phyloP scores from a whole-genome alignment of 164 flowering plant species.

The Taxillus chinensis region DNA sequence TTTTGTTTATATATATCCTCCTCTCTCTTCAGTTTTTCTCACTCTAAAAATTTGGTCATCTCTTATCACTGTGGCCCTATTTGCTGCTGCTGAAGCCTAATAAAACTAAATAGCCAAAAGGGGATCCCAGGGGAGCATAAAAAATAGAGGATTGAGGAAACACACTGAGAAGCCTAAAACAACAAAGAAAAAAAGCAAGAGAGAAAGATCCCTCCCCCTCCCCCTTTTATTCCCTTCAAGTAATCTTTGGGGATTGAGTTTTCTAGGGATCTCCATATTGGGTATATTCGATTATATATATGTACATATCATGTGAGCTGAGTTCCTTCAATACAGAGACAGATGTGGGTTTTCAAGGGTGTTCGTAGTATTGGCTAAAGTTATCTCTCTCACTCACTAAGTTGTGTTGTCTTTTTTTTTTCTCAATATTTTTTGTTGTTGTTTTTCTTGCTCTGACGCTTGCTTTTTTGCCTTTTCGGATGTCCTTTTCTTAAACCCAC shows the following conservation, averaged over 20 bases:
- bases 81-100: neutral
- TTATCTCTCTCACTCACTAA: neutral
- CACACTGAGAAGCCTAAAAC: conserved; percentile 12
- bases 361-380: conserved; percentile 6
- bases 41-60: neutral
- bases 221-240: conserved; percentile 3
- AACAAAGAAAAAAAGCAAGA: neutral
- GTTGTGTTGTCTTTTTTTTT: neutral
- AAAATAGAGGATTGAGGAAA: neutral
- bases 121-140: neutral
- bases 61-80: neutral
- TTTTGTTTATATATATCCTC: conserved; percentile 10
- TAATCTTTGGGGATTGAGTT: too few species aligned
- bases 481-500: neutral
- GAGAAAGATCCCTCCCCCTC: conserved; percentile 3
- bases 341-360: conserved; percentile 7
- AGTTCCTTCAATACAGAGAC: neutral
- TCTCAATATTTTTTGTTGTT: neutral
- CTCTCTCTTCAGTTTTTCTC: conserved; percentile 1
- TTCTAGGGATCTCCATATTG: too few species aligned
- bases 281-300: too few species aligned
- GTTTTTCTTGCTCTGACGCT: neutral
- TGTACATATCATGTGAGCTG: too few species aligned
- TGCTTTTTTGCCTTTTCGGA: neutral
- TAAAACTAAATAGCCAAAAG: too few species aligned